Base-by-base conservation (phyloP, 164 flowering plant species). In the Brasenia schreberi region DNA sequence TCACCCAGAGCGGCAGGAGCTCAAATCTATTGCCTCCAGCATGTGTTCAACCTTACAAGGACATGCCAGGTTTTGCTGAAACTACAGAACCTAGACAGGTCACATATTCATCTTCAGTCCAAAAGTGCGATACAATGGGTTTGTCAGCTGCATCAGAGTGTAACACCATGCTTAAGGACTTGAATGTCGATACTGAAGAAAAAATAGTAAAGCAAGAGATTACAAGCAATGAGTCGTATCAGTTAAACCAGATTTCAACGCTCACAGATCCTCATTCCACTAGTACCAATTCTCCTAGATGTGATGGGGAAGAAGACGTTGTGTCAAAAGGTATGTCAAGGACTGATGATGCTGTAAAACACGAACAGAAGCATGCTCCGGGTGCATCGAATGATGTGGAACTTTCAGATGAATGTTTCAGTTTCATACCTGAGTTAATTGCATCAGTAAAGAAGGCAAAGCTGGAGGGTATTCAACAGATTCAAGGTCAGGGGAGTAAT, bases 391-490 rank as follows among this genome's bases (percentile, higher is more conserved):
- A 6, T 2, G 16, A 49, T 2, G 0, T 49, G 56, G 74, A 76
- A 56, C 67, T 69, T 14, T 76, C 79, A 7, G 75, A 65, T 64
- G 69, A 77, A 61, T 65, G 65, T 72, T 73, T 85, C 72, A 82
- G 76, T 73, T 78, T 80, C 74, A 67, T 87, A 69, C 93, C 96
- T 61, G 96, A 90, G 72, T 74, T 90, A 69, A 78, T 86, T 71
- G 92, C 83, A 75, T 87, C 96, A 16, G 85, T 76, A 18, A 84
- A 84, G 68, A 80, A 71, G 72, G 86, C 83, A 27, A 82, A 84
- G 53, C 58, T 87, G 68, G 83, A 83, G 72, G 82, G 67, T 71
- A 82, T 62, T 33, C 85, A 83, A 68, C 88, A 82, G 70, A 88
- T 81, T 70, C 82, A 81, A 76, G 81, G 75, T 61, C 70, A 56